Evolutionary conservation across 345 rosid species (phyloP), one percentile per base, ranked within the genome.

Genomic region (Raphanus raphanistrum): DNA sequence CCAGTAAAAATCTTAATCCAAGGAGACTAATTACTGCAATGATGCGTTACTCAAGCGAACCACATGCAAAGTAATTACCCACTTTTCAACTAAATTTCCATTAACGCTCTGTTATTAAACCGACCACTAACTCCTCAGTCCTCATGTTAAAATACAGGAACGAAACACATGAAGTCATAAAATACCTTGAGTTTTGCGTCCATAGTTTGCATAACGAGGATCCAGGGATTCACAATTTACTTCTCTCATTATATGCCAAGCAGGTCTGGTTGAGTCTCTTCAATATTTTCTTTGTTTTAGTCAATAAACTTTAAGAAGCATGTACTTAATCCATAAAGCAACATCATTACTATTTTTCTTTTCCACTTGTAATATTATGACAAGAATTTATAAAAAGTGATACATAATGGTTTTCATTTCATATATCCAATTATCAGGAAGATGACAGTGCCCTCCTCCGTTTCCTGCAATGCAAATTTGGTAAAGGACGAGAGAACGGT

Each of bases 31-130:
- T 92, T 80, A 96, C 98, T 81, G 98, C 99, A 67, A 92, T 95
- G 99, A 91, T 95, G 98, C 98, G 97, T 55, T 95, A 95, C 88
- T 91, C 97, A 80, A 91, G 92, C 76, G 98, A 92, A 86, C 98
- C 99, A 85, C 99, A 92, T 95, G 97, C 98, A 72, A 95, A 91
- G 99, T 95, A 91, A 81, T 72, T 72, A 50, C 69, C 28, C 57
- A 9, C 33, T 48, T 12, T 57, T 35, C 72, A 45, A 66, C 45
- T 17, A 13, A 72, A 70, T 71, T 4, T 21, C 12, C 48, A 57
- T 57, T 75, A 67, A 52, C 17, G 31, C 35, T 74, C 29, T 67
- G 55, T 72, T 70, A 33, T 52, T 2, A 66, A 35, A 27, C 43
- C 66, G 5, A 27, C 52, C 67, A 38, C 17, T 48, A 64, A 54